Evolutionary conservation across 1,284 basidiomycete species (phyloP).

Genomic region (Boletus hoseneyae): DNA sequence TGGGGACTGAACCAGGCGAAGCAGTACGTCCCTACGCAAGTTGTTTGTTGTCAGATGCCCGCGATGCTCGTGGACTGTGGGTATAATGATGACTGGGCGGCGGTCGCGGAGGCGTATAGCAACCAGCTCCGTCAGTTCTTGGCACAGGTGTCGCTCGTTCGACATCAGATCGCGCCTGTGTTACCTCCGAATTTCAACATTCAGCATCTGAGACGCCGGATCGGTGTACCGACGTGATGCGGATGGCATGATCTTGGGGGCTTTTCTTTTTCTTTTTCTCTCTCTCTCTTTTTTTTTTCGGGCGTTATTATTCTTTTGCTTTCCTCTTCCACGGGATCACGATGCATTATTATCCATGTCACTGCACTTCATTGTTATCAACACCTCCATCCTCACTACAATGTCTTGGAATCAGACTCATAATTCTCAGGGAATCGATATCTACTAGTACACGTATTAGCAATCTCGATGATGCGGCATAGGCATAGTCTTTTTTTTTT

Average conservation of each 20-base stretch:
- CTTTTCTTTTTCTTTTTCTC: too few species aligned
- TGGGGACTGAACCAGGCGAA: slow-evolving; percentile 29
- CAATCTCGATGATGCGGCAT: slow-evolving; percentile 12
- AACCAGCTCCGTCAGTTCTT: slow-evolving; percentile 31
- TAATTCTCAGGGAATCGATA: slow-evolving; percentile 1
- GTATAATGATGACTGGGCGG: slow-evolving; percentile 30
- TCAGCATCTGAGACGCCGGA: slow-evolving; percentile 31
- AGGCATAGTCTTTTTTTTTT: not conserved
- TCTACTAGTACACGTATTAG: slow-evolving; percentile 1
- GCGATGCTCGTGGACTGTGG: slow-evolving; percentile 26
- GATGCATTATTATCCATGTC: not conserved
- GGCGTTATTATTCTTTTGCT: not conserved
- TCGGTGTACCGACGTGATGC: slow-evolving; percentile 24
- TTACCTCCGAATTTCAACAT: slow-evolving; percentile 33
- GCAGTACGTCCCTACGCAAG: slow-evolving; percentile 26
- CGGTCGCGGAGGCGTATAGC: slow-evolving; percentile 30
- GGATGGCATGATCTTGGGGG: not conserved
- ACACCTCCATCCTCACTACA: not conserved
- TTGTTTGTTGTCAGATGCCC: slow-evolving; percentile 22
- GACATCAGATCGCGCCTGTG: slow-evolving; percentile 32
- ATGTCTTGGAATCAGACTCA: not conserved
- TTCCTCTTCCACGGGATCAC: not conserved
- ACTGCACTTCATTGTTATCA: not conserved
- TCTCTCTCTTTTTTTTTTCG: not conserved
- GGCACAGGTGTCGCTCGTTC: slow-evolving; percentile 30